Conservation (phyloP, 139 green algal genomes). For the Gonium pectorale region DNA sequence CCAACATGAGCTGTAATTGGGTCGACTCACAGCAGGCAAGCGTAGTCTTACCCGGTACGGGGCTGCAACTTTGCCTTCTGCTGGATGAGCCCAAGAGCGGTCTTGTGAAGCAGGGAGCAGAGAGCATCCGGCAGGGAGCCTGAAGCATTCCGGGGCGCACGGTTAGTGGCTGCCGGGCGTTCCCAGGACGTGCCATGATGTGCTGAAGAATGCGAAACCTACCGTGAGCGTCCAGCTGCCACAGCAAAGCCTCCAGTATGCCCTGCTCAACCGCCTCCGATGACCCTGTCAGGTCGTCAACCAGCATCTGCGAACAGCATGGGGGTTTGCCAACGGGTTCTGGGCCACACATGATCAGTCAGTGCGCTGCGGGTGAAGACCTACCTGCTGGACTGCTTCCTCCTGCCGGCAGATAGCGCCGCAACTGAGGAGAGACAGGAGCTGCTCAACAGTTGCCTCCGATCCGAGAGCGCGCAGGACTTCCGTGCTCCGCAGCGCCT, state of each 20-base stretch:
- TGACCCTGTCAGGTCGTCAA: not conserved
- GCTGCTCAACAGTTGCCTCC: not conserved
- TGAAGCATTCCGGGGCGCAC: too few relatives aligned
- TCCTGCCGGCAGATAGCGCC: not conserved
- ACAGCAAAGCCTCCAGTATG: not conserved
- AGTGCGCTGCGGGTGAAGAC: not conserved
- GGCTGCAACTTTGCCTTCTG: not conserved
- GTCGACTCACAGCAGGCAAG: too few relatives aligned
- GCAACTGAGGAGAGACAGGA: not conserved
- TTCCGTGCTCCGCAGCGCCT: not conserved
- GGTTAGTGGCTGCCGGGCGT: too few relatives aligned
- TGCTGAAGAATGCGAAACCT: too few relatives aligned
- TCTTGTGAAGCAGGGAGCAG: not conserved
- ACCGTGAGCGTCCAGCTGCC: not conserved
- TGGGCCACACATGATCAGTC: not conserved
- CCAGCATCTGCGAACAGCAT: slow-evolving; percentile 9
- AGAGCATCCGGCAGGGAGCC: not conserved
- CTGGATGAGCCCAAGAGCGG: not conserved
- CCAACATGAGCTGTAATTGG: too few relatives aligned
- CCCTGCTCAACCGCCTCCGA: not conserved
- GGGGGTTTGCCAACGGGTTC: too few relatives aligned
- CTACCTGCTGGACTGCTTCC: not conserved
- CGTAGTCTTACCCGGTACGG: too few relatives aligned
- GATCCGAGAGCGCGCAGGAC: not conserved
- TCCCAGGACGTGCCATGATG: too few relatives aligned